These are phyloP conservation scores for Cyclostephanos tholiformis DNA, from an alignment of 108 stramenopile species.

Conservation along the genomic window DNA sequence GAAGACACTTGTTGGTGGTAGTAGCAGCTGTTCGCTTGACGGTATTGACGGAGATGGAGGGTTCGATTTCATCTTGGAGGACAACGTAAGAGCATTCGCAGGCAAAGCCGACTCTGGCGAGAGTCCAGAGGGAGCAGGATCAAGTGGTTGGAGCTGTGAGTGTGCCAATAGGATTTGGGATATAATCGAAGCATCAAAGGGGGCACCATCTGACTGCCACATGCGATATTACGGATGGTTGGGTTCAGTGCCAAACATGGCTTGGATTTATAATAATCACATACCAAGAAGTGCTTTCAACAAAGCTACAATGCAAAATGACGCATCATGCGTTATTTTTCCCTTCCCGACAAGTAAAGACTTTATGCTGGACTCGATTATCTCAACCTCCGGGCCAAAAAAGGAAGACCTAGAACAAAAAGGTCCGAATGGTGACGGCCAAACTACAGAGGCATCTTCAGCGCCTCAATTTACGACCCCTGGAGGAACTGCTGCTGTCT, in stretches of 20 bases:
- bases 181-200: constrained; percentile 44
- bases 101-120: constrained; percentile 17
- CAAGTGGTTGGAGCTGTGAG: constrained; percentile 44
- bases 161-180: constrained; percentile 71
- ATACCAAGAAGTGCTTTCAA: constrained; percentile 48
- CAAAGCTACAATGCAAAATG: not conserved
- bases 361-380: constrained; percentile 48
- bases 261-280: constrained; percentile 71
- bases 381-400: not conserved
- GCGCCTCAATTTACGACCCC: constrained; percentile 52
- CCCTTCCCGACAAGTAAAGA: constrained; percentile 71
- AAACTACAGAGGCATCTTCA: constrained; percentile 6
- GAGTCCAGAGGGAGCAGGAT: not conserved
- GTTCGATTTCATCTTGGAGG: constrained; percentile 88
- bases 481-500: constrained; percentile 83
- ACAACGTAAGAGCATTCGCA: constrained; percentile 75
- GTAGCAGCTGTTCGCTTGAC: not conserved
- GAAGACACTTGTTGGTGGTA: constrained; percentile 53
- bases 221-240: constrained; percentile 87
- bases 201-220: constrained; percentile 51
- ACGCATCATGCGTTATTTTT: constrained; percentile 35
- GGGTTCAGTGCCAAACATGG: constrained; percentile 72
- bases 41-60: constrained; percentile 8
- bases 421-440: not conserved
- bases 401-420: not conserved